Conservation (phyloP, 148 eudicot genomes). For the Spergularia marina region DNA sequence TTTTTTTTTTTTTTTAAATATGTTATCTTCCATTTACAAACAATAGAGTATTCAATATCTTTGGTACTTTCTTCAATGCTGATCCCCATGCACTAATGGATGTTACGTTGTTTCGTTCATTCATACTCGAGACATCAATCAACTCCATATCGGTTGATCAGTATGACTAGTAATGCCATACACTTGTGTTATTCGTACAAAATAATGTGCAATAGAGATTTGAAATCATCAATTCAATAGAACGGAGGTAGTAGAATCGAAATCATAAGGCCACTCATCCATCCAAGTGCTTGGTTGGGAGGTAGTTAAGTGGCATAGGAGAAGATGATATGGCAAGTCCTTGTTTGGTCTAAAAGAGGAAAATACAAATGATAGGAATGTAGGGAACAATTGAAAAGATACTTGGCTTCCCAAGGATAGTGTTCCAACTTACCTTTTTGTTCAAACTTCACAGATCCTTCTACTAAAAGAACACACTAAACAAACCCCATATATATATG, state of each 20-base stretch:
- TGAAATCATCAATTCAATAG: too few species aligned
- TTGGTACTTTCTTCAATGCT: conserved; percentile 17
- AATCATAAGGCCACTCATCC: too few species aligned
- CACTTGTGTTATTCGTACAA: too few species aligned
- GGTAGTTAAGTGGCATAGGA: not conserved
- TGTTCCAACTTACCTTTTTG: conserved; percentile 62
- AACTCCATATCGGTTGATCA: too few species aligned
- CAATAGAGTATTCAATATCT: not conserved
- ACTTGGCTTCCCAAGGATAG: conserved; percentile 74
- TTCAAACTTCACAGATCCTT: conserved; percentile 75
- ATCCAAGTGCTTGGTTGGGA: too few species aligned
- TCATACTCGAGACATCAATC: too few species aligned
- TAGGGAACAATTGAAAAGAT: conserved; percentile 69
- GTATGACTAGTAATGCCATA: too few species aligned
- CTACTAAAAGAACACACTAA: conserved; percentile 27
- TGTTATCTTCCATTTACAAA: too few species aligned
- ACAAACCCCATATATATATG: conserved; percentile 2
- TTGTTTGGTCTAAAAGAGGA: conserved; percentile 54
- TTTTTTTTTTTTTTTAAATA: not conserved
- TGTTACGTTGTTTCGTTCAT: not conserved
- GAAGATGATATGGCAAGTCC: conserved; percentile 29
- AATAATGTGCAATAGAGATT: too few species aligned
- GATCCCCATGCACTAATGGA: conserved; percentile 19
- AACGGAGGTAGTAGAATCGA: too few species aligned
- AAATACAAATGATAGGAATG: conserved; percentile 46